Base-by-base conservation (phyloP, 148 eudicot genomes). In the Silene latifolia region DNA sequence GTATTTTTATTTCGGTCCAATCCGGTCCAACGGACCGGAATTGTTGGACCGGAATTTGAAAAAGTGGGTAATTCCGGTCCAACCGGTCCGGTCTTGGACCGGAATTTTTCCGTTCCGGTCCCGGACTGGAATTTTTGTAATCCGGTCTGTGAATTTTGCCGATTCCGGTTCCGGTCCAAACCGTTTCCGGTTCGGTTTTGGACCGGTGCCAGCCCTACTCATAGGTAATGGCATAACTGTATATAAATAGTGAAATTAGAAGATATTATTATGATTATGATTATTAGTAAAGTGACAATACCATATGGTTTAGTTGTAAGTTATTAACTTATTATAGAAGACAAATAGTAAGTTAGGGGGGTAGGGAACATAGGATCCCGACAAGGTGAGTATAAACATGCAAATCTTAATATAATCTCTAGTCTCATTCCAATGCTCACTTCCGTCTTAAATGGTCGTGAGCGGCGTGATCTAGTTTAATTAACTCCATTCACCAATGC, bases 321-420 rank as follows among this genome's bases (percentile, higher is more conserved):
- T 46, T 58, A 72, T 60, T 53, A 67, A 24, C 54, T 39, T 39
- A 39, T 39, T 39, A 39, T 39, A 5, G 57, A 80, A 80, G 82
- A 75, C 82, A 76, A 25, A 25, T 54, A 21, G 44, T 73, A 58
- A 78, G 72, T 73, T 39, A 7, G 62, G 67, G 47, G 23, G 63
- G 54, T 60, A 25, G 77, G 80, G 60, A 70, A 47, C 85, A 74
- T 74, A 13, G 80, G 77, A 81, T 29, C 72, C 76, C 85, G 82
- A 83, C 86, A 82, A 75, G 72, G 29, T 12, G 29, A 59, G 80
- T 76, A 48, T 69, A 64, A 65, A 75, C 65, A 75, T 78, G 63
- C 9, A 39, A 39, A 39, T 39, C 44, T 73, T 3, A 32, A 25
- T 14, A 63, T 66, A 13, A n/a, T n/a, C 4, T 23, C 5, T 4